Evolutionary conservation across 306 rosid genomes (phyloP), one percentile per base, ranked within the genome.

Genomic region (Begonia masoniana): DNA sequence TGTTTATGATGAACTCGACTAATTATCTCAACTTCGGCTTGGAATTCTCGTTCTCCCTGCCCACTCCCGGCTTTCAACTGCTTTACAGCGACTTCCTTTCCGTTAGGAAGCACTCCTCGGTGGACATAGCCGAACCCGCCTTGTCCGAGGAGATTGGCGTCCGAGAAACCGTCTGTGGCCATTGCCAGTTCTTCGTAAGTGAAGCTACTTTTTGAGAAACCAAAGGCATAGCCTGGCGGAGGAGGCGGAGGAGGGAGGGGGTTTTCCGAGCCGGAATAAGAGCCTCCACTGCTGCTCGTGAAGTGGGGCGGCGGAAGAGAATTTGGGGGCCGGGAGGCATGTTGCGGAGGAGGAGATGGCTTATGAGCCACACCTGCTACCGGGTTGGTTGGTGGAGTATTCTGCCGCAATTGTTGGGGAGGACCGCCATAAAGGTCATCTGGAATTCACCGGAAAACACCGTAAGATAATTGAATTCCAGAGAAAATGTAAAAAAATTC

Each of bases 101-200:
- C 97, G 21, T 83, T 85, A 1, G 97, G 97, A 57, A 91, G 92
- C 14, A 85, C 60, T 53, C 97, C 97, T 65, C 81, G 80, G 51
- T 91, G 97, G 23, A 91, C 97, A 52, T 78, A 85, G 43, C 97
- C 97, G 56, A 91, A 91, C 52, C 97, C 97, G 52, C 97, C 97
- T 66, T 79, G 87, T 49, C 97, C 97, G 3, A 91, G 94, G 57
- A 91, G 88, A 70, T 85, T 91, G 21, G 96, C 88, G 61, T 91
- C 88, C 0, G 97, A 83, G 82, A 91, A 91, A 16, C 97, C 97
- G 63, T 91, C 92, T 0, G 97, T 85, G 42, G 97, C 97, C 47
- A 83, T 75, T 7, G 87, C 85, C 66, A 91, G 69, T 54, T 91
- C 96, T 56, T 91, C 96, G 1, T 91, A 91, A 1, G 91, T 49